Conservation (phyloP, 2,329 filamentous ascomycete species). For the Trichothecium roseum region DNA sequence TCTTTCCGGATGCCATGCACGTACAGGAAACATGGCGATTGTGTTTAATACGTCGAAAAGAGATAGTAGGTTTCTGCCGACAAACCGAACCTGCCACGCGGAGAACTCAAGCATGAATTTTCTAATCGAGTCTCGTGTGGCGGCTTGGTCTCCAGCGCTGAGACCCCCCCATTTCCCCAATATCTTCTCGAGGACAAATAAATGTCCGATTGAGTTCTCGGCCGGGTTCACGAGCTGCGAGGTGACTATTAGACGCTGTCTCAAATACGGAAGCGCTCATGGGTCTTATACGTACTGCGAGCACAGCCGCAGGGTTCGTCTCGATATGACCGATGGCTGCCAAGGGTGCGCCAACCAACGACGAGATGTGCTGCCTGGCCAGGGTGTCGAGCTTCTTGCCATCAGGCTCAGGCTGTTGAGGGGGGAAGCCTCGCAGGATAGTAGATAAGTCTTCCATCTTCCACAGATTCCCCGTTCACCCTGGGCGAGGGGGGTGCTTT, state of each 20-base stretch:
- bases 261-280: no score
- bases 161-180: constrained; percentile 12
- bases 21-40: constrained; percentile 31
- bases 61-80: constrained; percentile 28
- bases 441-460: constrained; percentile 19
- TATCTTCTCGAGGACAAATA: constrained; percentile 32
- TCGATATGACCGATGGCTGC: not conserved
- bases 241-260: no score
- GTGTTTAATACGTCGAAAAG: constrained; percentile 30
- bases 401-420: constrained; percentile 15
- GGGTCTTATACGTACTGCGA: no score
- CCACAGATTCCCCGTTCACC: no score
- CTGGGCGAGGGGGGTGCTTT: no score
- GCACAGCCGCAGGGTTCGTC: not conserved
- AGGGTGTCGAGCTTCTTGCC: constrained; percentile 27
- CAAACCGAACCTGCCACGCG: constrained; percentile 40
- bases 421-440: constrained; percentile 31
- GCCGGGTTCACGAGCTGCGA: constrained; percentile 34
- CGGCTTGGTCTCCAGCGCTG: constrained; percentile 15
- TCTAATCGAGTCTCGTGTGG: constrained; percentile 30
- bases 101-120: constrained; percentile 39
- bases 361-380: constrained; percentile 24
- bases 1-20: constrained; percentile 5
- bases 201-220: constrained; percentile 39
- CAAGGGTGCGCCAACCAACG: constrained; percentile 13